phyloP scores from a whole-genome alignment of 2,329 filamentous ascomycete genomes.

The Ophiognomonia clavigignenti-juglandacearum region DNA sequence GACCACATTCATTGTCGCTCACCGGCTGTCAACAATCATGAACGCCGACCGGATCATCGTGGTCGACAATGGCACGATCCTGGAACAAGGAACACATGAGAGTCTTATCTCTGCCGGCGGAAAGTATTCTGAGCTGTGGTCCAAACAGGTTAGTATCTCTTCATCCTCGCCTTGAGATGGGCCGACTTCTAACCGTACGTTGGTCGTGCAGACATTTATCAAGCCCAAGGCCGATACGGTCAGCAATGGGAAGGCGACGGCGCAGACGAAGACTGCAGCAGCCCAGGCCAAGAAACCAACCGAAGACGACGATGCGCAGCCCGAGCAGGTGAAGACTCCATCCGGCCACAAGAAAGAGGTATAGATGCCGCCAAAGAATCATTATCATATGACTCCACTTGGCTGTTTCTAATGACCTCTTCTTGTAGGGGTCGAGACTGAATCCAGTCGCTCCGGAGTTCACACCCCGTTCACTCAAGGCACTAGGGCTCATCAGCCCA shows the following conservation, averaged over 20 bases:
- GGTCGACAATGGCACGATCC: slow-evolving; percentile 55
- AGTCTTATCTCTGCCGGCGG: slow-evolving; percentile 53
- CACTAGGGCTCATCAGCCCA: slow-evolving; percentile 16
- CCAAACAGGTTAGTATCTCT: slow-evolving; percentile 41
- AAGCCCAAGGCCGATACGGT: slow-evolving; percentile 39
- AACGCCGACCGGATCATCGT: slow-evolving; percentile 65
- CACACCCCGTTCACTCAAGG: slow-evolving; percentile 38
- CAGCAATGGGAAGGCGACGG: slow-evolving; percentile 25
- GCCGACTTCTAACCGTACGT: neutral
- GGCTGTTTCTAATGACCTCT: slow-evolving; percentile 36
- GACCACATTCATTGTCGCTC: slow-evolving; percentile 65
- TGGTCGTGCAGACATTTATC: slow-evolving; percentile 34
- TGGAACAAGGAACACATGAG: slow-evolving; percentile 59
- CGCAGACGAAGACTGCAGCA: slow-evolving; percentile 30
- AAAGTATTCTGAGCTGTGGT: slow-evolving; percentile 62
- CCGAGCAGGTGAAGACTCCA: slow-evolving; percentile 26
- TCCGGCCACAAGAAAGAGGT: slow-evolving; percentile 45
- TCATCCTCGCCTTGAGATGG: too few species aligned
- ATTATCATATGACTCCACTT: slow-evolving; percentile 30
- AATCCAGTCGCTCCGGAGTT: slow-evolving; percentile 54
- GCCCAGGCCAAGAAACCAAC: slow-evolving; percentile 26
- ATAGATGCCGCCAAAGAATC: slow-evolving; percentile 34
- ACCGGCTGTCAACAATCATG: slow-evolving; percentile 67
- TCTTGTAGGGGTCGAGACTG: slow-evolving; percentile 44
- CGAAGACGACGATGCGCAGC: slow-evolving; percentile 21